These are phyloP conservation scores for Gillenia trifoliata DNA, from an alignment of 306 rosid genomes.

Conservation along the genomic window DNA sequence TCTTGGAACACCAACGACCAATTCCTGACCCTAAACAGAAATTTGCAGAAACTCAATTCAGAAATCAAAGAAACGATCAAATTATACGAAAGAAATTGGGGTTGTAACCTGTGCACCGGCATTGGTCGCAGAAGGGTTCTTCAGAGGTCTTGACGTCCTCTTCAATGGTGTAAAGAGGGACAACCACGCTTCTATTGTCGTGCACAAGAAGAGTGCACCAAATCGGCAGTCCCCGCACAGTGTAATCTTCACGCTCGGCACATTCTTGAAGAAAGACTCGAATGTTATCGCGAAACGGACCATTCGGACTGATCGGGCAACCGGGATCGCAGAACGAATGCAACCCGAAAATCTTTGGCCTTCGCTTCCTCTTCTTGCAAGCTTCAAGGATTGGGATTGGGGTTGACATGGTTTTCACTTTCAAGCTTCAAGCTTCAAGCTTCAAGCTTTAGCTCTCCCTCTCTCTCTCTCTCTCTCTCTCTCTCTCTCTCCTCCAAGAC, in stretches of 20 bases:
- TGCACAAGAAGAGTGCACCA: constrained; percentile 80
- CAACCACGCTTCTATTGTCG: constrained; percentile 40
- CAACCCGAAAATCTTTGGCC: constrained; percentile 53
- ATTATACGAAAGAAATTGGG: background rate
- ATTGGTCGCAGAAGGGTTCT: constrained; percentile 64
- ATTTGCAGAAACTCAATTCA: background rate
- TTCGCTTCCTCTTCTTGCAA: constrained; percentile 61
- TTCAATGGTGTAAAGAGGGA: constrained; percentile 76
- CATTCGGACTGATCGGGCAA: constrained; percentile 33
- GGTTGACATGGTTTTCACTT: constrained; percentile 40
- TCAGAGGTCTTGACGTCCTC: constrained; percentile 50
- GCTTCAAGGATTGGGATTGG: constrained; percentile 49
- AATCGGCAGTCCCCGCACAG: constrained; percentile 45
- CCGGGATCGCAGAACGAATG: constrained; percentile 62
- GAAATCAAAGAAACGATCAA: background rate
- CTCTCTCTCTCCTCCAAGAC: constrained; percentile 7
- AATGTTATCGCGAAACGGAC: constrained; percentile 67
- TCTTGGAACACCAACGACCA: background rate
- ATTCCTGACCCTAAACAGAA: background rate
- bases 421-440: constrained; percentile 4
- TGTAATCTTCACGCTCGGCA: constrained; percentile 51
- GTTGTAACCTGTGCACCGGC: constrained; percentile 62
- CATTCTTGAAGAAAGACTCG: constrained; percentile 62
- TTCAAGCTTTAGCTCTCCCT: background rate
- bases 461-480: background rate